phyloP scores from a whole-genome alignment of 1,139 yeast genomes.

The Protomyces pachydermus region DNA sequence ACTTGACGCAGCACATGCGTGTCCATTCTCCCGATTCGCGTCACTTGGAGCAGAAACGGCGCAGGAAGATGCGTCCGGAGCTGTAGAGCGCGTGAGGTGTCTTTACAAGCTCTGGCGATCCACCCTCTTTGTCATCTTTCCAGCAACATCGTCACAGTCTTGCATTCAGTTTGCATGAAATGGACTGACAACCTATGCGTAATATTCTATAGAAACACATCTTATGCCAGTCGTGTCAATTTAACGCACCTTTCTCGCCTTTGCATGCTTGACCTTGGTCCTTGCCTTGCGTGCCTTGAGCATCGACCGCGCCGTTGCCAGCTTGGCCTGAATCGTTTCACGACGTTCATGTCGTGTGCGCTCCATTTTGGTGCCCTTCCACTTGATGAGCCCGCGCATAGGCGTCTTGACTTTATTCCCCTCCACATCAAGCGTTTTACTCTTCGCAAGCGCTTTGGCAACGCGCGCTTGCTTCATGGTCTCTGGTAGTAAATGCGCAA shows the following conservation, averaged over 20 bases:
- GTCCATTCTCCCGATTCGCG: constrained; percentile 1
- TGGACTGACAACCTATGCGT: no score
- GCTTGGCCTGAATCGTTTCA: constrained; percentile 12
- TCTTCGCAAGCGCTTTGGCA: neutral
- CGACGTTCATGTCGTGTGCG: constrained; percentile 16
- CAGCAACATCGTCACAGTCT: no score
- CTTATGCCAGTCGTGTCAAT: no score
- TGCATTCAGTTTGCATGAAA: no score
- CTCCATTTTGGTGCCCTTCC: constrained; percentile 26
- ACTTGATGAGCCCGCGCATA: constrained; percentile 19
- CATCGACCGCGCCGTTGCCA: constrained; percentile 5
- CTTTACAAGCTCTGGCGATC: no score
- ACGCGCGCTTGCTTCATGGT: constrained; percentile 1
- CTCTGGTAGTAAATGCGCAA: constrained; percentile 14
- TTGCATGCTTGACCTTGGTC: constrained; percentile 17
- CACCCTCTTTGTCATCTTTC: no score
- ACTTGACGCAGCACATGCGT: constrained; percentile 57
- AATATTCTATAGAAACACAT: no score
- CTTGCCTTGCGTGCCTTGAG: constrained; percentile 11
- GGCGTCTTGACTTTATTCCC: constrained; percentile 1
- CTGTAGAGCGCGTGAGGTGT: neutral
- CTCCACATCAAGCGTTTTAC: neutral
- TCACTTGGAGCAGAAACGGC: neutral
- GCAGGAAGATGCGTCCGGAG: neutral
- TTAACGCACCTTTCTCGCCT: neutral